Percentiles rank a stretch among this genome's conserved stretches.
phyloP scores from a whole-genome alignment of 2,329 filamentous ascomycete species.

The Fusarium armeniacum region DNA sequence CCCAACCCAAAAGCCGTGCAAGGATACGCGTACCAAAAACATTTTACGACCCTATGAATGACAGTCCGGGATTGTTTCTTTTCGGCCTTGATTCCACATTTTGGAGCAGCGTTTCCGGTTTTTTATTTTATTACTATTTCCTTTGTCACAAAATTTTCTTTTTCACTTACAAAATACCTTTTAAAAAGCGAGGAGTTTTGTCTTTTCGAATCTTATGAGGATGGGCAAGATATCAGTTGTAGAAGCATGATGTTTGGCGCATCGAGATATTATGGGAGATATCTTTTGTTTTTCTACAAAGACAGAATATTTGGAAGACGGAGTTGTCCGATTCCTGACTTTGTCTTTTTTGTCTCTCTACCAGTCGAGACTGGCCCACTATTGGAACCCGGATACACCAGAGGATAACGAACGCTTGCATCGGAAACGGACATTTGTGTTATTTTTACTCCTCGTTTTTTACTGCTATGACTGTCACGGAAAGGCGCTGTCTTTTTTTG shows the following conservation, averaged over 20 bases:
- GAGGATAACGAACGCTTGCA: conserved; percentile 27
- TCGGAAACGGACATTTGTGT: conserved; percentile 37
- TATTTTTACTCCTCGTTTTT: conserved; percentile 22
- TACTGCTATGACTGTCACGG: conserved; percentile 27
- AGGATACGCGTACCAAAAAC: conserved; percentile 45
- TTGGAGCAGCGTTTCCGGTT: conserved; percentile 30
- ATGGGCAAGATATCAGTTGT: conserved; percentile 48
- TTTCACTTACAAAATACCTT: conserved; percentile 27
- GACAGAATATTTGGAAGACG: conserved; percentile 39
- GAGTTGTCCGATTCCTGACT: conserved; percentile 34
- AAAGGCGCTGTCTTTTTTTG: conserved; percentile 45
- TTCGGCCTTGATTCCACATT: conserved; percentile 41
- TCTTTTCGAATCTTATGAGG: conserved; percentile 50
- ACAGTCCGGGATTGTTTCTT: conserved; percentile 45
- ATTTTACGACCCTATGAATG: conserved; percentile 48
- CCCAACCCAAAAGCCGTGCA: conserved; percentile 37
- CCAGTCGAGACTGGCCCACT: conserved; percentile 17
- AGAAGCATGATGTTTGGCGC: conserved; percentile 51
- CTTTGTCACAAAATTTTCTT: conserved; percentile 32
- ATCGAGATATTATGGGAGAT: conserved; percentile 41
- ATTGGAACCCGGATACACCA: conserved; percentile 19
- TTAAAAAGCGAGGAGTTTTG: conserved; percentile 51
- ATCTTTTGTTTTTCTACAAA: conserved; percentile 31
- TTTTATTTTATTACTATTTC: conserved; percentile 29
- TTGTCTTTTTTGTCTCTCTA: conserved; percentile 17